These are phyloP conservation scores for Triticum aestivum DNA, from an alignment of 176 grass and related monocot species.

Conservation along the genomic window DNA sequence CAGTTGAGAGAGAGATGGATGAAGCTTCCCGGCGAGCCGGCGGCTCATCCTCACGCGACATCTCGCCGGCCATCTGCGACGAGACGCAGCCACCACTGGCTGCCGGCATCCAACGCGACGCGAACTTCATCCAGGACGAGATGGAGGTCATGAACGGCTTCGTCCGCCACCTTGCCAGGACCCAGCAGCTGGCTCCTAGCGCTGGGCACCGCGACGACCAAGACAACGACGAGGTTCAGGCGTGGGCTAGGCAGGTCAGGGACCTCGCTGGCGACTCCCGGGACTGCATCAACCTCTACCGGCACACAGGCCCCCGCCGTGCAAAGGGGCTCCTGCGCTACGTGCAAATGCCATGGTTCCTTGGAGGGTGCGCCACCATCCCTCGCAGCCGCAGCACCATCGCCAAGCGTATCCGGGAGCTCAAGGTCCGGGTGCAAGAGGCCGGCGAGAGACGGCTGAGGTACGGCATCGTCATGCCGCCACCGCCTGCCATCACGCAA, in stretches of 20 bases:
- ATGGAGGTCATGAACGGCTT: background rate
- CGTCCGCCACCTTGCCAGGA: background rate
- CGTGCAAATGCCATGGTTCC: background rate
- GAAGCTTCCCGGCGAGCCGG: background rate
- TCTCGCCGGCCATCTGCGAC: background rate
- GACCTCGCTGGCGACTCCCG: background rate
- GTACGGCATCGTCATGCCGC: background rate
- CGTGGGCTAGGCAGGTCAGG: background rate
- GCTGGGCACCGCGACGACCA: background rate
- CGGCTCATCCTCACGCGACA: background rate
- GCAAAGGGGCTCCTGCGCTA: background rate
- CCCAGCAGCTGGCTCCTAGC: background rate
- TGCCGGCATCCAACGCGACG: background rate
- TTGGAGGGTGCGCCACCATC: background rate
- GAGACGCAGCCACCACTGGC: background rate
- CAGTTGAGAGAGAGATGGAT: background rate
- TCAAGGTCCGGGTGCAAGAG: background rate
- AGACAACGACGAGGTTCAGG: background rate
- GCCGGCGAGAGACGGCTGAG: background rate
- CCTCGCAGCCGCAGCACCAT: background rate
- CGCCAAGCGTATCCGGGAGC: background rate
- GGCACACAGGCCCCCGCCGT: background rate
- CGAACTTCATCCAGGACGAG: background rate
- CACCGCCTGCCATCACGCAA: background rate
- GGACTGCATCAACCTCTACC: background rate